These are phyloP conservation scores for Candolleomyces eurysporus DNA, from an alignment of 768 basidiomycete species.

Conservation along the genomic window DNA sequence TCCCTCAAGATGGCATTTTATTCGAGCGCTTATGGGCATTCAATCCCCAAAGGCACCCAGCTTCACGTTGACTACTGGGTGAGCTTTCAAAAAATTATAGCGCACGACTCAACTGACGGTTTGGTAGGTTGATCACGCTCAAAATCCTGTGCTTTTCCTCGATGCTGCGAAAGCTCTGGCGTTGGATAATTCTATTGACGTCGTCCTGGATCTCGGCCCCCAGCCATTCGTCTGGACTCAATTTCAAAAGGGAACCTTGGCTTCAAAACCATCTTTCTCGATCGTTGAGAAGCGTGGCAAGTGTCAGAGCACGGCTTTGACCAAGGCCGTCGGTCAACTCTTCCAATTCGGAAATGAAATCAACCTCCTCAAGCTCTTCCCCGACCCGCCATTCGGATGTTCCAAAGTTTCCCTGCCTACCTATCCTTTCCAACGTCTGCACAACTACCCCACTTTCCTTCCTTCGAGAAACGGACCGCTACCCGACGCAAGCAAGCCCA, in stretches of 20 bases:
- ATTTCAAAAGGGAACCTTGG: conserved; percentile 24
- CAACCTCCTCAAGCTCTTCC: conserved; percentile 23
- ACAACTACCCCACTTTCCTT: conserved; percentile 29
- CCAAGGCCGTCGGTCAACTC: conserved; percentile 24
- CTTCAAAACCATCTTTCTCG: conserved; percentile 20
- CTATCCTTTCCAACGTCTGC: conserved; percentile 35
- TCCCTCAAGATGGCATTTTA: conserved; percentile 26
- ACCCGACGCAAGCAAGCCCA: neutral
- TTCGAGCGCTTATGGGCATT: conserved; percentile 28
- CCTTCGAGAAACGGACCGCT: conserved; percentile 16
- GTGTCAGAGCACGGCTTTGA: conserved; percentile 30
- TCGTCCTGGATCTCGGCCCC: conserved; percentile 33
- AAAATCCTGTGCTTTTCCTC: conserved; percentile 28
- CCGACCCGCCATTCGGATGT: conserved; percentile 19
- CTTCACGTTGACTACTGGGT: conserved; percentile 30
- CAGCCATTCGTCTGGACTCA: conserved; percentile 31
- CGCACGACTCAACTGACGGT: neutral
- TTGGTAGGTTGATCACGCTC: conserved; percentile 31
- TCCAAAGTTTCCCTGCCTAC: conserved; percentile 28
- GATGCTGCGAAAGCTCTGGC: conserved; percentile 19
- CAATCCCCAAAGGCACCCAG: conserved; percentile 18
- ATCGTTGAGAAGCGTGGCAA: conserved; percentile 28
- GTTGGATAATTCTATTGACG: conserved; percentile 20
- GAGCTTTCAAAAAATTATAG: neutral
- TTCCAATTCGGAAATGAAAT: conserved; percentile 25